Evolutionary conservation across 2,329 filamentous ascomycete genomes (phyloP).

Genomic region (Exophiala mesophila): DNA sequence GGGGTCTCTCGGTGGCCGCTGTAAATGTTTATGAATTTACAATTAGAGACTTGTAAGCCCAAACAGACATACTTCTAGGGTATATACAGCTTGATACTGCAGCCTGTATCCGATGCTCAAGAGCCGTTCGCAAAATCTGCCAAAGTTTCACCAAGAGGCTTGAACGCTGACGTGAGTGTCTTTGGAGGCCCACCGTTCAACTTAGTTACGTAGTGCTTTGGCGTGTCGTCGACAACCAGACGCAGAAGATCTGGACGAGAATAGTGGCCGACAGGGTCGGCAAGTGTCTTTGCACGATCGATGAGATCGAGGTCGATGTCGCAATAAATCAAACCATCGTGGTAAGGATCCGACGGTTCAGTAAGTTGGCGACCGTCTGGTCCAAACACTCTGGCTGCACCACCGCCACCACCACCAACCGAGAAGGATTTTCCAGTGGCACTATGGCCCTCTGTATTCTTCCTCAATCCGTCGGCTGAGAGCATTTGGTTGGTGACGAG

Average conservation of each 20-base stretch:
- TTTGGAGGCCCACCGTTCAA: neutral
- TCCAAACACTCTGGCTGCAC: slow-evolving; percentile 48
- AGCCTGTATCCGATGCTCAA: neutral
- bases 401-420: slow-evolving; percentile 36
- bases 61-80: neutral
- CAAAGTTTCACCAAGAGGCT: neutral
- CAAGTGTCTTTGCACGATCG: neutral
- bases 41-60: neutral
- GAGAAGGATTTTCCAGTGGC: neutral
- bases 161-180: slow-evolving; percentile 1
- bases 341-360: slow-evolving; percentile 34
- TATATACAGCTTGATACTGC: neutral
- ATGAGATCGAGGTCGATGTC: slow-evolving; percentile 43
- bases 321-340: slow-evolving; percentile 49
- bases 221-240: slow-evolving; percentile 24
- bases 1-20: neutral
- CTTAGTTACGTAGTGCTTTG: slow-evolving; percentile 7
- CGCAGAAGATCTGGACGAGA: neutral
- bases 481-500: slow-evolving; percentile 39
- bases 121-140: neutral
- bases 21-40: neutral
- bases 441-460: slow-evolving; percentile 39
- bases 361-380: slow-evolving; percentile 48
- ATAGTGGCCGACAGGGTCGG: neutral
- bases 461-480: slow-evolving; percentile 41